Base-by-base conservation (phyloP, 2,329 filamentous ascomycete species). In the Pseudogymnoascus sp. region DNA sequence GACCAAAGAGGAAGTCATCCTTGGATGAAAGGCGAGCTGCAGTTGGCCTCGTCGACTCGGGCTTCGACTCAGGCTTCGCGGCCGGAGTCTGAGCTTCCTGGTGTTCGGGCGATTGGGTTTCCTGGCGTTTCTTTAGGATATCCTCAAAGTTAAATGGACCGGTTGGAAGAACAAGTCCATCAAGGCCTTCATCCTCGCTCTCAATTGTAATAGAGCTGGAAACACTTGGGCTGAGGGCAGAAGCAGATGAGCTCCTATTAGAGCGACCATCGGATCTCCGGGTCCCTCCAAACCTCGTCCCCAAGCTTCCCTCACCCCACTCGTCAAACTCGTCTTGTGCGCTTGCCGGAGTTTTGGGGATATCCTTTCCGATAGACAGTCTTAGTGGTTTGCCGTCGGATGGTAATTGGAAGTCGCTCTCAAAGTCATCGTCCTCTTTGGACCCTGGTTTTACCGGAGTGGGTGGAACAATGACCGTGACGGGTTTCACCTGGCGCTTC, bases 221-320 rank as follows among this genome's bases (percentile, higher is more conserved):
- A 62, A 96, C 83, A 73, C 92, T 97, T 12, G 94, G 93, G 71
- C 93, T 97, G 73, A 97, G 82, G 29, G 90, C 90, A 39, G 92
- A 96, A 36, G 88, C 86, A 15, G 91, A 93, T 0, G 92, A 96
- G 77, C 90, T 94, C 69, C 90, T 86, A 70, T 93, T 90, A 5
- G 48, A 58, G 27, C 48, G 27, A 7, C 48, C 48, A 58, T 31
- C 31, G 4, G 48, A 65, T 69, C 90, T 86, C 66, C 86, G 83
- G 12, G 91, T 96, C 48, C 93, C 93, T 39, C 89, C 92, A 75
- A 92, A 93, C 62, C 93, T 85, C 48, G 93, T 96, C 39, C 93
- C 92, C 63, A 97, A 80, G 72, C 92, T 97, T 61, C 92, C 92
- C 75, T 97, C 94, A 60, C 89, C 90, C 89, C 93, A 96, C 71